Evolutionary conservation across 108 stramenopile species (phyloP).

Genomic region (Skeletonema potamos): DNA sequence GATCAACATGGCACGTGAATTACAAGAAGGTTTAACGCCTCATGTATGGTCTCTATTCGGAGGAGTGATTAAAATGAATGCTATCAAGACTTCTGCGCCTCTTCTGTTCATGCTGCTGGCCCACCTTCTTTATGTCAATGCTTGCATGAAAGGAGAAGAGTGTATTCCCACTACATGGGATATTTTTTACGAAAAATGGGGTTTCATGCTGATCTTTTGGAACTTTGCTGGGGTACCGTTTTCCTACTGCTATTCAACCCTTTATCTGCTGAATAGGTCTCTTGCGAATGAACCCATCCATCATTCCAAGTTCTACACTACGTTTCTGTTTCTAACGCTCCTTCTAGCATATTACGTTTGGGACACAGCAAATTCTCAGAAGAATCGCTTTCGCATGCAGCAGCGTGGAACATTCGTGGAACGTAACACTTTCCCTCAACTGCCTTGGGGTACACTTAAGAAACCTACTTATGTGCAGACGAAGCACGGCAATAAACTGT

Average conservation of each 20-base stretch:
- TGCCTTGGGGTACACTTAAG: constrained; percentile 53
- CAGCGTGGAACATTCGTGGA: constrained; percentile 50
- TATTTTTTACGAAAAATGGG: constrained; percentile 68
- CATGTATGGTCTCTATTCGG: constrained; percentile 32
- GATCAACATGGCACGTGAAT: constrained; percentile 18
- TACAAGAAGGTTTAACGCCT: constrained; percentile 25
- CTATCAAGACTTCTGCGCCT: constrained; percentile 37
- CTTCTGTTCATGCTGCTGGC: constrained; percentile 59
- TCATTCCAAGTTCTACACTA: constrained; percentile 17
- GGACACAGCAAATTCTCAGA: constrained; percentile 66
- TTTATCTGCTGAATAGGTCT: constrained; percentile 42
- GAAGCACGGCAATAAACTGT: constrained; percentile 46
- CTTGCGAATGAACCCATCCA: constrained; percentile 28
- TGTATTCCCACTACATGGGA: constrained; percentile 71
- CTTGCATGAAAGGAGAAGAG: constrained; percentile 69
- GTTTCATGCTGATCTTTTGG: constrained; percentile 72
- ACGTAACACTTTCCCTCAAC: constrained; percentile 56
- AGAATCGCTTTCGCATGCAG: constrained; percentile 59
- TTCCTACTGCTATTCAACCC: constrained; percentile 51
- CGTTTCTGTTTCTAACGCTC: constrained; percentile 31
- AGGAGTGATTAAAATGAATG: constrained; percentile 34
- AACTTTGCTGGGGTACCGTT: constrained; percentile 68
- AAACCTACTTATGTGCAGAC: constrained; percentile 56
- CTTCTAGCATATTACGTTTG: constrained; percentile 59
- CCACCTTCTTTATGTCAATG: constrained; percentile 57